These are phyloP conservation scores for Pseudocercospora fuligena DNA, from an alignment of 2,329 filamentous ascomycete genomes.

Conservation along the genomic window DNA sequence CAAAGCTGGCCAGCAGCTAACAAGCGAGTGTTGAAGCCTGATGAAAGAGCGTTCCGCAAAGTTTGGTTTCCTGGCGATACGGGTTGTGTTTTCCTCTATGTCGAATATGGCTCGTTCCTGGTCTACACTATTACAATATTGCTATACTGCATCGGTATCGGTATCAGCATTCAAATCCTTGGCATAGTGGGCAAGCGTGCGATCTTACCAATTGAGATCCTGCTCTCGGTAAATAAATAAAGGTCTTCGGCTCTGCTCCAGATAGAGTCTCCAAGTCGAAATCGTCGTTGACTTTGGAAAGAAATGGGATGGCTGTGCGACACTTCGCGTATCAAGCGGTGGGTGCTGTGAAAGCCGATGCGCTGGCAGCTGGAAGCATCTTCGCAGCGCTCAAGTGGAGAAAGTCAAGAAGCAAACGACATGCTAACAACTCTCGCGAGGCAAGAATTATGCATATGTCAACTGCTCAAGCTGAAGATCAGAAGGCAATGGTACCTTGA, in stretches of 20 bases:
- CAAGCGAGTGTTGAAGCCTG: background rate
- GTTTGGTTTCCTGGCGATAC: no score
- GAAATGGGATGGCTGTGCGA: constrained; percentile 7
- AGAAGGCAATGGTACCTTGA: constrained; percentile 6
- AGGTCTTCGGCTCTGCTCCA: background rate
- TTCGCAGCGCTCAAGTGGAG: constrained; percentile 8
- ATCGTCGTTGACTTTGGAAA: background rate
- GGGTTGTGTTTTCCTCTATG: no score
- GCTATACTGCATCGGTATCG: background rate
- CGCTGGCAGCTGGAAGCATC: constrained; percentile 34
- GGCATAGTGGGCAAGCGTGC: background rate
- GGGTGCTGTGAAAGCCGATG: constrained; percentile 18
- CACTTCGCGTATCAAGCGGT: background rate
- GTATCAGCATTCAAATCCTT: background rate
- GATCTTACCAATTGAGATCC: background rate
- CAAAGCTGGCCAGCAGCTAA: constrained; percentile 2
- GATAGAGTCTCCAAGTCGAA: background rate
- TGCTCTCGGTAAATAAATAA: background rate
- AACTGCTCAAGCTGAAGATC: background rate
- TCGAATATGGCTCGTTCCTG: background rate
- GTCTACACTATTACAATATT: background rate
- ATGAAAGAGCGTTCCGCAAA: background rate
- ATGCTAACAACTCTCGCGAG: background rate
- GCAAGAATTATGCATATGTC: background rate
- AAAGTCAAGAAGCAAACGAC: background rate